These are phyloP conservation scores for Aspergillaceae sp. DNA, from an alignment of 2,329 filamentous ascomycete genomes.

Conservation along the genomic window DNA sequence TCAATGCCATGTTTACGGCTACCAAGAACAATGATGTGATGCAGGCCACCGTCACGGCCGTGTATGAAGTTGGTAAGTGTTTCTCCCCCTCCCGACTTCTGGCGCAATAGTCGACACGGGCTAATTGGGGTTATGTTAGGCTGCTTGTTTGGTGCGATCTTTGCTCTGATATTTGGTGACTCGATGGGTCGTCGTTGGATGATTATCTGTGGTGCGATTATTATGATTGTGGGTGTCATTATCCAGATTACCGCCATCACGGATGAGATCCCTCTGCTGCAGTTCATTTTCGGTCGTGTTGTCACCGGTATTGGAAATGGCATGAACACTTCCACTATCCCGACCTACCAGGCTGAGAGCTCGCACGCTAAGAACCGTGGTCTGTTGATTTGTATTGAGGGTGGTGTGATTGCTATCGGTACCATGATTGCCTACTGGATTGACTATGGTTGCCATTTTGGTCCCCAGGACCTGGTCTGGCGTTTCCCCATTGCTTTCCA, in stretches of 20 bases:
- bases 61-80: background rate
- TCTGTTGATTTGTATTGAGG: constrained; percentile 1
- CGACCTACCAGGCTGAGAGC: constrained; percentile 39
- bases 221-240: constrained; percentile 1
- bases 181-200: constrained; percentile 1
- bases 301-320: constrained; percentile 43
- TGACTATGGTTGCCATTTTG: constrained; percentile 28
- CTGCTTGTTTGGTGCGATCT: background rate
- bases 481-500: constrained; percentile 42
- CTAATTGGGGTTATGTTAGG: background rate
- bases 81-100: background rate
- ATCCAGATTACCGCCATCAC: constrained; percentile 1
- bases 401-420: constrained; percentile 1
- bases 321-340: constrained; percentile 42
- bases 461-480: constrained; percentile 23
- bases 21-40: background rate
- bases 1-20: background rate
- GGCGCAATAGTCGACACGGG: background rate
- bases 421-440: constrained; percentile 40
- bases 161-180: background rate
- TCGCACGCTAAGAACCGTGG: background rate
- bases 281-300: constrained; percentile 40
- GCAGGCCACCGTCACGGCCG: constrained; percentile 1
- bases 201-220: background rate
- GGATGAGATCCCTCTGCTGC: constrained; percentile 18